Evolutionary conservation across 805 yeast genomes (phyloP), one percentile per base, ranked within the genome.

Genomic region (Sungouiella thailandica): DNA sequence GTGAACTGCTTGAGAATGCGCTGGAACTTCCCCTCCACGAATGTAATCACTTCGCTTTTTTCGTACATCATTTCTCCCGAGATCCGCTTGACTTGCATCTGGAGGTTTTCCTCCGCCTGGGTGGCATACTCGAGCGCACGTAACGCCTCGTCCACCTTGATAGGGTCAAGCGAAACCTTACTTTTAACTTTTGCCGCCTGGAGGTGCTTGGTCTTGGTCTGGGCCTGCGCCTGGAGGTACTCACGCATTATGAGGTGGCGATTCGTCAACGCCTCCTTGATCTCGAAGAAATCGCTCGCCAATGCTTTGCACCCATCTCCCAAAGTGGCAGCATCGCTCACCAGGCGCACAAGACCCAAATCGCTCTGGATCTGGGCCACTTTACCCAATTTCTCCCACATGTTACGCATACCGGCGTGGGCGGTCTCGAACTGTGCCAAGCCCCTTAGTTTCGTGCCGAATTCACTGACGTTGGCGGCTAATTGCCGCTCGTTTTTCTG

Each of bases 231-330:
- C 51, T 76, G 83, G 20, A 75, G 50, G 32, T 87, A 65, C 45
- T 93, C 98, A 34, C 97, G 73, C 96, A 93, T 93, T 24, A 90
- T 61, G 37, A 93, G 67, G 56, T 93, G 96, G 39, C 98, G 71
- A 59, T 90, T 89, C 0, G 98, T 93, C 35, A 93, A 65, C 0
- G 96, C 82, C 59, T 93, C 98, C 57, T 93, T 93, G 37, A 89
- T 82, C 37, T 83, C 80, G 56, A 81, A 93, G 11, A 93, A 81
- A 47, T 89, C 96, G 40, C 74, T 74, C 3, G 77, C 64, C 18
- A 87, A 63, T 47, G 74, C 65, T 36, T 70, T 76, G 11, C 87
- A 54, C 1, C 83, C 83, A 47, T 90, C 97, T 2, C 85, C 88
- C 23, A 90, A 57, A 1, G 83, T 70, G 0, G 93, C 88, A 58